Base-by-base conservation (phyloP, 345 rosid genomes). In the Populus tremula region DNA sequence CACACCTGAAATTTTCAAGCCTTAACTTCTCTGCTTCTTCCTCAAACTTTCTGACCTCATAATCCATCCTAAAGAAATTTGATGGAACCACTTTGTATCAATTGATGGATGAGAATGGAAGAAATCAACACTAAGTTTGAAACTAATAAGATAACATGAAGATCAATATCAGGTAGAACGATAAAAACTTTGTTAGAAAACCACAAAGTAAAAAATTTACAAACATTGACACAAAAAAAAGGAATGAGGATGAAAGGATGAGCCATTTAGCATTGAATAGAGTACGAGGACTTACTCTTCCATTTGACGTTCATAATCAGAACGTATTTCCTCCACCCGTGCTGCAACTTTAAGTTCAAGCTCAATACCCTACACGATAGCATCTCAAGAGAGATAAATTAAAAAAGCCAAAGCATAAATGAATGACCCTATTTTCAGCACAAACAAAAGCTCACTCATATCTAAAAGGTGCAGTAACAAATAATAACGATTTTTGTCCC, bases 11-110 rank as follows among this genome's bases (percentile, higher is more conserved):
- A 63, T 77, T 82, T 62, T 82, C 84, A 63, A 77, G 56, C 72
- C 75, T 82, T 31, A 82, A 77, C 67, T 31, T 82, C 66, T 82
- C 84, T 20, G 81, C 84, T 69, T 82, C 84, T 74, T 77, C 84
- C 78, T 82, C 84, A 27, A 29, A 82, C 71, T 82, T 82, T 33
- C 75, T 73, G 4, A 82, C 47, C 70, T 82, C 84, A 63, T 77
- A 78, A 31, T 78, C 81, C 84, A 82, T 82, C 78, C 84, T 82
- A 62, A 70, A 54, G 63, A 67, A 74, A 61, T 47, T 13, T 47
- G 53, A 47, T 14, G 41, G 56, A 35, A 50, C 33, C 56, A 35
- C 41, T 43, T 25, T 50, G 29, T 38, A 29, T 76, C 27, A 72
- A 64, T 59, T 76, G 62, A 13, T 31, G 6, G 16, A 68, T 14